phyloP scores from a whole-genome alignment of 176 grass and related monocot species.

The bread wheat (Triticum aestivum) region DNA sequence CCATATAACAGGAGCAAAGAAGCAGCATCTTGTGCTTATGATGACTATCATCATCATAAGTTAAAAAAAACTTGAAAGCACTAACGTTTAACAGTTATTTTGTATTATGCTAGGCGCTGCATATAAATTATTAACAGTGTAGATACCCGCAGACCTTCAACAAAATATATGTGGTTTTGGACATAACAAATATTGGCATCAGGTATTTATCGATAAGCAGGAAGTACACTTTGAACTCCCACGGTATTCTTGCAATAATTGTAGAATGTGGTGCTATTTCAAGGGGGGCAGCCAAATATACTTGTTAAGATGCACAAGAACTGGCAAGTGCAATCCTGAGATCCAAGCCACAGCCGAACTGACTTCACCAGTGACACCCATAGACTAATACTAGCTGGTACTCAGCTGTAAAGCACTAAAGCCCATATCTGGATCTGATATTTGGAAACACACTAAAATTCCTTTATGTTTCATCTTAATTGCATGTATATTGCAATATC shows the following conservation, averaged over 20 bases:
- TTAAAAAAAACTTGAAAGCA: not conserved
- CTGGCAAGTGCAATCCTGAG: not conserved
- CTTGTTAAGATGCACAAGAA: not conserved
- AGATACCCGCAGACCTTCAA: not conserved
- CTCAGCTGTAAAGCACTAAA: not conserved
- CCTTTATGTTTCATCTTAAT: not conserved
- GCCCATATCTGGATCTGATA: not conserved
- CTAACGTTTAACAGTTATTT: not conserved
- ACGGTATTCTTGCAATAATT: not conserved
- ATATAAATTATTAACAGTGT: not conserved
- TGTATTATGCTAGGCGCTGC: not conserved
- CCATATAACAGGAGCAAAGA: not conserved
- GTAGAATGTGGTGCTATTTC: not conserved
- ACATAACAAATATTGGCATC: not conserved
- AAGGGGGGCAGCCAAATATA: not conserved
- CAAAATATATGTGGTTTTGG: not conserved
- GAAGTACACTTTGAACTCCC: not conserved
- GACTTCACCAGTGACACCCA: not conserved
- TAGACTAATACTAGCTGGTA: not conserved
- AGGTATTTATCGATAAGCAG: conserved; percentile 1
- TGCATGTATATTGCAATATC: not conserved
- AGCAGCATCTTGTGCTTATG: not conserved
- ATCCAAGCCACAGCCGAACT: not conserved
- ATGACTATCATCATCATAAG: conserved; percentile 15
- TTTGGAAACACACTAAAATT: not conserved